Percentiles rank a stretch among this genome's conserved stretches.
Evolutionary conservation across 1,139 yeast genomes (phyloP).

Genomic region (Taphrina sp.): DNA sequence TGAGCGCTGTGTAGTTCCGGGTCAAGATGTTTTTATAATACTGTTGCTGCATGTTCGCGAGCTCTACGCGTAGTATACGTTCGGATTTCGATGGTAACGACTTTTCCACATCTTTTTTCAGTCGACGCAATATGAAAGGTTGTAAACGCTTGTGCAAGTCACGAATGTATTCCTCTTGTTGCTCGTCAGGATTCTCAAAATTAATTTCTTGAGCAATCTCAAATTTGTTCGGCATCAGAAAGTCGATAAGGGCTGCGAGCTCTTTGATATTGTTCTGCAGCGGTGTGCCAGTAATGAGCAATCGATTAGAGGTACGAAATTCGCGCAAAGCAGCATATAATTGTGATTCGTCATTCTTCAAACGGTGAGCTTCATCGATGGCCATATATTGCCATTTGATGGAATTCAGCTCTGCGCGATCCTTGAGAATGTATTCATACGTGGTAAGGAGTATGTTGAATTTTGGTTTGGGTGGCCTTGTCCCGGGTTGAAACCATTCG

Average conservation of each 20-base stretch:
- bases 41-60: constrained; percentile 91
- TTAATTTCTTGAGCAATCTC: constrained; percentile 91
- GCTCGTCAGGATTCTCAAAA: constrained; percentile 79
- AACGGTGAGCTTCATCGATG: constrained; percentile 96
- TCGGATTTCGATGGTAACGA: constrained; percentile 94
- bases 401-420: constrained; percentile 70
- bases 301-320: constrained; percentile 77
- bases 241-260: constrained; percentile 89
- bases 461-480: constrained; percentile 62
- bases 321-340: constrained; percentile 81
- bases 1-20: constrained; percentile 83
- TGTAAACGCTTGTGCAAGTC: constrained; percentile 78
- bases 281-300: constrained; percentile 96
- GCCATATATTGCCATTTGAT: constrained; percentile 96
- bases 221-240: constrained; percentile 92
- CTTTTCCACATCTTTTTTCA: constrained; percentile 95
- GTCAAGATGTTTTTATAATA: constrained; percentile 92
- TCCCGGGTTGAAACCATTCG: constrained; percentile 69
- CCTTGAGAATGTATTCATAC: constrained; percentile 91
- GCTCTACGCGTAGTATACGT: constrained; percentile 88
- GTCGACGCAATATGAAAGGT: constrained; percentile 86
- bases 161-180: constrained; percentile 85
- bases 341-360: constrained; percentile 91
- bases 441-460: constrained; percentile 89
- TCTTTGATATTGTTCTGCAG: constrained; percentile 93